A percentile compares a stretch with the other conserved stretches of the same genome.
Conservation (phyloP, 164 flowering plant species). For the Stephania cephalantha region DNA sequence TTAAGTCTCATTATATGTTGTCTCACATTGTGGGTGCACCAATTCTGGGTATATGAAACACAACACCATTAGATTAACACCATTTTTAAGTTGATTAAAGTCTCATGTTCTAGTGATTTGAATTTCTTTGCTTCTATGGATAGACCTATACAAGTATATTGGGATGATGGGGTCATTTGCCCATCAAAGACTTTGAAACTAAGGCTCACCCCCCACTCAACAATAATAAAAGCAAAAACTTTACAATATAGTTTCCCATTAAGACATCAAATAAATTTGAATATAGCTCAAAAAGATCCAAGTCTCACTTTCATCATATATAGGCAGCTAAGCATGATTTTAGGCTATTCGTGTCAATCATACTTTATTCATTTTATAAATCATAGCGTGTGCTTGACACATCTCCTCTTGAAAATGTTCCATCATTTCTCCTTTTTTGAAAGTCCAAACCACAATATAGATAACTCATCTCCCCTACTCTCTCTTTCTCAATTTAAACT, state of each 20-base stretch:
- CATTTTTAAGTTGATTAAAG: neutral
- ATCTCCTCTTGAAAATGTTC: neutral
- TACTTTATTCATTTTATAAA: neutral
- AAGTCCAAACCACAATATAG: neutral
- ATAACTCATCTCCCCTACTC: constrained; percentile 3
- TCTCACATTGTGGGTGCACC: neutral
- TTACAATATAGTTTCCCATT: constrained; percentile 23
- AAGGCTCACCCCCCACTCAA: constrained; percentile 24
- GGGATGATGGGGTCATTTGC: neutral
- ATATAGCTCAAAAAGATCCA: neutral
- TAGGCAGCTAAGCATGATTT: constrained; percentile 15
- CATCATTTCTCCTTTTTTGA: neutral
- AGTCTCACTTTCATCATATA: constrained; percentile 17
- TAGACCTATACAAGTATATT: neutral
- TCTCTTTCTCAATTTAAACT: constrained; percentile 7
- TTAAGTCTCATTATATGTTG: neutral
- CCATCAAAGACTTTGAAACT: constrained; percentile 18
- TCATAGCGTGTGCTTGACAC: neutral
- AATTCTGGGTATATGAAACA: neutral
- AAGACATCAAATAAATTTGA: constrained; percentile 8
- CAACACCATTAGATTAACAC: neutral
- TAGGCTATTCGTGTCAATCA: constrained; percentile 6
- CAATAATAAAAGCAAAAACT: constrained; percentile 29
- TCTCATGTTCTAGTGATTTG: neutral
- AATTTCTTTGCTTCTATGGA: neutral